phyloP scores from a whole-genome alignment of 352 stramenopile genomes.

The Phytophthora lateralis region DNA sequence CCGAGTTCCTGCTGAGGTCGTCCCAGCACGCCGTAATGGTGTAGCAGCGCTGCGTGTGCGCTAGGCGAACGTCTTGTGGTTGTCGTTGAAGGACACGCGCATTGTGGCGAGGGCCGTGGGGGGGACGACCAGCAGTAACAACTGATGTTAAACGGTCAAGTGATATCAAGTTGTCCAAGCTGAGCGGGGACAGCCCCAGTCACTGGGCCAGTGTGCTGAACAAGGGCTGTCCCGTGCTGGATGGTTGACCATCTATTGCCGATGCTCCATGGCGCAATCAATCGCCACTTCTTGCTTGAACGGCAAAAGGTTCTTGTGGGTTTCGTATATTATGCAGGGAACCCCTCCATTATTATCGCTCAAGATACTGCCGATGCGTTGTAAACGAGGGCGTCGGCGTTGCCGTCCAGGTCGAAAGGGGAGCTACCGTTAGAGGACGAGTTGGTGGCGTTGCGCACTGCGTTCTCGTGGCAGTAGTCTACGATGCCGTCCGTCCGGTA shows the following conservation, averaged over 20 bases:
- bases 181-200: background rate
- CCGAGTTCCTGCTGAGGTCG: too few species aligned
- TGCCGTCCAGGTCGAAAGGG: background rate
- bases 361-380: background rate
- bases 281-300: too few species aligned
- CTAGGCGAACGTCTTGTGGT: too few species aligned
- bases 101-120: too few species aligned
- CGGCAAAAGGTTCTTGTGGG: too few species aligned
- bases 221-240: background rate
- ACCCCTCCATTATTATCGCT: background rate
- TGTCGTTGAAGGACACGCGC: too few species aligned
- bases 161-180: background rate
- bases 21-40: too few species aligned
- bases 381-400: background rate
- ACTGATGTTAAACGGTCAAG: too few species aligned
- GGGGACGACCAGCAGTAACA: too few species aligned
- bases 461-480: slow-evolving; percentile 4
- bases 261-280: background rate
- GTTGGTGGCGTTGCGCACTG: background rate
- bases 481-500: slow-evolving; percentile 1
- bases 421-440: background rate
- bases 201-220: background rate
- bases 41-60: too few species aligned
- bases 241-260: background rate
- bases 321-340: background rate